These are phyloP conservation scores for Gonapodya sp. DNA, from an alignment of 192 early-diverging fungal genomes.

Conservation along the genomic window DNA sequence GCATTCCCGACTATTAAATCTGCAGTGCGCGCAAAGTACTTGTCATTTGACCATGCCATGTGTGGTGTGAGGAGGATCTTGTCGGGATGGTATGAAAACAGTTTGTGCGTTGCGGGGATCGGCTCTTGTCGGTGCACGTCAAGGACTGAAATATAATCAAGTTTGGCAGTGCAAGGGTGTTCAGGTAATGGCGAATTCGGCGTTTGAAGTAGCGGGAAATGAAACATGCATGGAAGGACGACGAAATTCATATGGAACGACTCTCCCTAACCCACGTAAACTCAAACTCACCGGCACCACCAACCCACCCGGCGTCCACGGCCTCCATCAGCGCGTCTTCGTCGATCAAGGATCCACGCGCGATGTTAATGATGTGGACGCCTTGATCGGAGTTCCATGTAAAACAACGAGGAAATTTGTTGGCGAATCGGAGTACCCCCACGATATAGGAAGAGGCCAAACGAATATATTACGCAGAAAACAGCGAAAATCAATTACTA, in stretches of 20 bases:
- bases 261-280: not conserved
- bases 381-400: too few species aligned
- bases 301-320: not conserved
- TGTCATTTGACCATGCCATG: slow-evolving; percentile 8
- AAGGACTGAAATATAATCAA: not conserved
- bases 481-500: too few species aligned
- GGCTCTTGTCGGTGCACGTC: not conserved
- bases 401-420: too few species aligned
- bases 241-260: not conserved
- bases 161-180: too few species aligned
- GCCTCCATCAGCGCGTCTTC: not conserved
- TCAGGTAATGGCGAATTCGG: too few species aligned
- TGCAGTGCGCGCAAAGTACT: not conserved
- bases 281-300: not conserved
- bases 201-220: too few species aligned
- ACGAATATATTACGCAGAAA: too few species aligned
- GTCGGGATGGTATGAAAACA: slow-evolving; percentile 5
- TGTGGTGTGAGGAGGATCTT: not conserved
- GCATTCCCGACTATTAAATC: not conserved
- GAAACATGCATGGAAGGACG: too few species aligned
- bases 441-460: too few species aligned
- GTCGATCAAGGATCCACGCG: not conserved
- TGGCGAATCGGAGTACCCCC: too few species aligned
- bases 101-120: not conserved
- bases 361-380: not conserved